phyloP scores from a whole-genome alignment of 306 rosid species.

The Crataegus laevigata region DNA sequence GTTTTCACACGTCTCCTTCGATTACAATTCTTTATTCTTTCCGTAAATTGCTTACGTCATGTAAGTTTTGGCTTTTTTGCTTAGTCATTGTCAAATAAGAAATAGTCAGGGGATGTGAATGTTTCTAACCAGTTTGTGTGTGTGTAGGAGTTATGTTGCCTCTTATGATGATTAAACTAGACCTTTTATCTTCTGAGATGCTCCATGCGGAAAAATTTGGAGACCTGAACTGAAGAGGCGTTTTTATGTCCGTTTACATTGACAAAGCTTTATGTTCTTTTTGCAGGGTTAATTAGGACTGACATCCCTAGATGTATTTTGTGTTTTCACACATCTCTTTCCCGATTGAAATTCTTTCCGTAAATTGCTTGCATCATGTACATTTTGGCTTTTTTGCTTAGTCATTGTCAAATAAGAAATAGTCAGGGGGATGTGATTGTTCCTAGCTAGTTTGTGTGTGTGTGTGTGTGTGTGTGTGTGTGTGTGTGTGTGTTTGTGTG shows the following conservation, averaged over 20 bases:
- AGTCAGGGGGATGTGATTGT: no score
- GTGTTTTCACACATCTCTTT: not conserved
- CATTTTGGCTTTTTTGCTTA: no score
- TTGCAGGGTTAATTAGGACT: not conserved
- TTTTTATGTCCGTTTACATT: not conserved
- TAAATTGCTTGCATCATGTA: not conserved
- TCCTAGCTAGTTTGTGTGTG: no score
- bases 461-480: no score
- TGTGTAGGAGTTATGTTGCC: not conserved
- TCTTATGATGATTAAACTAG: conserved; percentile 1
- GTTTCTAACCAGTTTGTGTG: no score
- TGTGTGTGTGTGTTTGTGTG: no score
- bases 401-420: no score
- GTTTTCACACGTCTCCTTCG: not conserved
- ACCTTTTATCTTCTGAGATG: conserved; percentile 13
- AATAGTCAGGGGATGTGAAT: no score
- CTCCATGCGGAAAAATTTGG: conserved; percentile 48
- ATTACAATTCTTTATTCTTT: not conserved
- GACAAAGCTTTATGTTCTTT: no score
- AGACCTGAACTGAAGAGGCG: conserved; percentile 95
- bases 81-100: no score
- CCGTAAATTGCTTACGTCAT: not conserved
- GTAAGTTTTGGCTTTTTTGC: no score
- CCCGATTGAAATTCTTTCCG: not conserved
- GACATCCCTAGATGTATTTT: not conserved